Conservation (phyloP, 2,329 filamentous ascomycete genomes). For the Drechslera avenae region DNA sequence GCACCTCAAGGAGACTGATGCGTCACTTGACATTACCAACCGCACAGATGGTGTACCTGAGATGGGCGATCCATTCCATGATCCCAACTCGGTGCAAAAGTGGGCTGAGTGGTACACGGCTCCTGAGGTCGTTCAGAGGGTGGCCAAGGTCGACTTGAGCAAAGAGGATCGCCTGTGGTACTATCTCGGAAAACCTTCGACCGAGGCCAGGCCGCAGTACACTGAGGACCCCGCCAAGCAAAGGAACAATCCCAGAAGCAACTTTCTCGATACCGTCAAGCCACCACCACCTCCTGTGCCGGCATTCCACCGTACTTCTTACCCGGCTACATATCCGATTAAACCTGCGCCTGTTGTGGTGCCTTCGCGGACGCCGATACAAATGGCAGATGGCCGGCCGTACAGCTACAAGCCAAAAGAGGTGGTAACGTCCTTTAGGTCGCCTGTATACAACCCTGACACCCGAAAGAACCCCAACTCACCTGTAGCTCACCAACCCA, state of each 20-base stretch:
- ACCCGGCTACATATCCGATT: conserved; percentile 48
- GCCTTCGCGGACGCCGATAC: conserved; percentile 43
- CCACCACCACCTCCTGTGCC: conserved; percentile 45
- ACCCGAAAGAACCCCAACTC: conserved; percentile 46
- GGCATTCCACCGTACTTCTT: conserved; percentile 35
- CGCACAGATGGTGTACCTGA: conserved; percentile 57
- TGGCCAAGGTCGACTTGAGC: conserved; percentile 72
- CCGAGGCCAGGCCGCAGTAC: conserved; percentile 88
- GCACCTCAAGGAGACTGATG: conserved; percentile 54
- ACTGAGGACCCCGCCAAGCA: conserved; percentile 72
- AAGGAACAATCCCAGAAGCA: conserved; percentile 70
- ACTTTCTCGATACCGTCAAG: conserved; percentile 71
- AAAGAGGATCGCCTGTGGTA: conserved; percentile 82
- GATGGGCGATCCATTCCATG: conserved; percentile 55
- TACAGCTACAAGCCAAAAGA: conserved; percentile 46
- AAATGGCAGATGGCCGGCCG: conserved; percentile 31
- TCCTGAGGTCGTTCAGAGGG: conserved; percentile 51
- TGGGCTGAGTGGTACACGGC: conserved; percentile 72
- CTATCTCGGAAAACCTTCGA: conserved; percentile 84
- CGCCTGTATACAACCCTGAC: conserved; percentile 41
- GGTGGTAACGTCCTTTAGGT: conserved; percentile 31
- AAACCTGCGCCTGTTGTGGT: conserved; percentile 51
- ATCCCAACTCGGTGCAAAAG: conserved; percentile 52
- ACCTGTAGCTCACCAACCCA: conserved; percentile 47
- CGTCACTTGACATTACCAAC: conserved; percentile 53